Evolutionary conservation across 352 stramenopile genomes (phyloP), one percentile per base, ranked within the genome.

Genomic region (Elongisporangium anandrum): DNA sequence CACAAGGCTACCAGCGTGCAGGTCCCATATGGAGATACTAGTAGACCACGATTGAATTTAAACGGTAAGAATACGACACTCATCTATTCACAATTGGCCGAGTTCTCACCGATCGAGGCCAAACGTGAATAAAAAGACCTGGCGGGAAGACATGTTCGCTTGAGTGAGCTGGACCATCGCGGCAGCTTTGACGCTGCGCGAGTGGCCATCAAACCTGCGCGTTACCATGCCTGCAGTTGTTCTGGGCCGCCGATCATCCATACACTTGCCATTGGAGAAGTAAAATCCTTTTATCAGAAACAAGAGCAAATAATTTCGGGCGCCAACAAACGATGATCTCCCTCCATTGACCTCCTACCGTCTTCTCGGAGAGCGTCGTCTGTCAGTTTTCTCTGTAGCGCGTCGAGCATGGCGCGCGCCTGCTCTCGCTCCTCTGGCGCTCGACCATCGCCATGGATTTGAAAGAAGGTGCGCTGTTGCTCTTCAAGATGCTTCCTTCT

Each of bases 291-390:
- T n/a, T n/a, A n/a, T n/a, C n/a, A n/a, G n/a, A n/a, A n/a, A n/a
- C n/a, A n/a, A n/a, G n/a, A n/a, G n/a, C n/a, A n/a, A n/a, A n/a
- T n/a, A n/a, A n/a, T n/a, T n/a, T n/a, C n/a, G n/a, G n/a, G n/a
- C n/a, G n/a, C n/a, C n/a, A n/a, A n/a, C n/a, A n/a, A n/a, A n/a
- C n/a, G n/a, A n/a, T n/a, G n/a, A n/a, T n/a, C n/a, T n/a, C n/a
- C n/a, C n/a, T n/a, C n/a, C n/a, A n/a, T n/a, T n/a, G n/a, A n/a
- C n/a, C n/a, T 52, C 67, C 2, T 54, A 71, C 73, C 79, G 50
- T 90, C 77, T 63, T 90, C 75, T 51, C 74, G 72, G 24, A 86
- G 56, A 4, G 80, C 75, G 52, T 90, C 80, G 39, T 90, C 77
- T 9, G 77, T 69, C 19, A 90, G 66, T 52, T 87, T 88, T 34